These are phyloP conservation scores for Irpex rosettiformis DNA, from an alignment of 1,284 basidiomycete genomes.

Conservation along the genomic window DNA sequence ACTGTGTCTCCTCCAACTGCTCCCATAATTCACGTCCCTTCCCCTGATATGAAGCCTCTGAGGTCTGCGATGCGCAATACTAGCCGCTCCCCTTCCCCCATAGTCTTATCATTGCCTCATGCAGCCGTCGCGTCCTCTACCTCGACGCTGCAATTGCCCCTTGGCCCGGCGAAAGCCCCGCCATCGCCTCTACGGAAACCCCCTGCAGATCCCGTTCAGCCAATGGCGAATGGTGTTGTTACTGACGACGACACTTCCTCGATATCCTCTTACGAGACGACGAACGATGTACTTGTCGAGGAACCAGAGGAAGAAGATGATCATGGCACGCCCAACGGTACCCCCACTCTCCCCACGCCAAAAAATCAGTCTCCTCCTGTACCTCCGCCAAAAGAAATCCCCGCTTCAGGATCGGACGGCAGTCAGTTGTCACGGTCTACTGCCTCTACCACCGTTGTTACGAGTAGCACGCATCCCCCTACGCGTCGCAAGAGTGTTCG, in stretches of 20 bases:
- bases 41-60: constrained; percentile 44
- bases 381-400: constrained; percentile 15
- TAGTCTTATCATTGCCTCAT: constrained; percentile 10
- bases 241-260: constrained; percentile 38
- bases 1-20: constrained; percentile 4
- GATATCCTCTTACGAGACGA: constrained; percentile 61
- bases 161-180: neutral
- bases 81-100: constrained; percentile 46
- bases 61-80: constrained; percentile 57
- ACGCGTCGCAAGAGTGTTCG: constrained; percentile 68
- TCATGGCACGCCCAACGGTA: neutral
- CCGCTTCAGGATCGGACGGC: constrained; percentile 11
- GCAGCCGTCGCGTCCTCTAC: constrained; percentile 9
- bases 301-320: constrained; percentile 18
- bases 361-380: neutral
- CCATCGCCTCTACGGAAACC: constrained; percentile 9
- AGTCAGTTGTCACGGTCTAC: constrained; percentile 27
- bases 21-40: constrained; percentile 9
- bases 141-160: constrained; percentile 1
- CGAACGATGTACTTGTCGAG: constrained; percentile 43
- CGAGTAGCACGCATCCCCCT: constrained; percentile 23
- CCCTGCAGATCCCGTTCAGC: constrained; percentile 6
- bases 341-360: constrained; percentile 1
- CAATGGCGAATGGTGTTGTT: neutral
- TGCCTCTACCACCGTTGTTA: constrained; percentile 16